phyloP scores from a whole-genome alignment of 106 monocot genomes.

The Acorus gramineus region DNA sequence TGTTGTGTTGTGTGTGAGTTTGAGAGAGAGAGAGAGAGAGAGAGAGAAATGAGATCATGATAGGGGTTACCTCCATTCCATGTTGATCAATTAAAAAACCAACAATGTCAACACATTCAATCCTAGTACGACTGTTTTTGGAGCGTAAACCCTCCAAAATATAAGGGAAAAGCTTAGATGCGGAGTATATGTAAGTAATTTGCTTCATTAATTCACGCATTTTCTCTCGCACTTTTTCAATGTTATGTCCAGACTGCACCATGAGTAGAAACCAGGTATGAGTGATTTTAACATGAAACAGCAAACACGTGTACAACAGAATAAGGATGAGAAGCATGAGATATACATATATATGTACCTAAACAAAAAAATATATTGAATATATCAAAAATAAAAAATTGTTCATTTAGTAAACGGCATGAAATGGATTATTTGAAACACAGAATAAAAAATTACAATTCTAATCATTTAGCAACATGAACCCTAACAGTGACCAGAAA shows the following conservation, averaged over 20 bases:
- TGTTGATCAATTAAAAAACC: slow-evolving; percentile 73
- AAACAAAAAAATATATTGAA: too few relatives aligned
- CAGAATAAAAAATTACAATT: too few relatives aligned
- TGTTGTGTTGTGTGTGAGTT: too few relatives aligned
- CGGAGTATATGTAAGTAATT: slow-evolving; percentile 69
- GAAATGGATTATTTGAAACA: not conserved
- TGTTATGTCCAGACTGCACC: slow-evolving; percentile 93
- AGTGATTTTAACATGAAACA: not conserved
- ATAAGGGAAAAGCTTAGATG: slow-evolving; percentile 78
- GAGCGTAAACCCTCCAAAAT: slow-evolving; percentile 85
- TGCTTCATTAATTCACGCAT: slow-evolving; percentile 91
- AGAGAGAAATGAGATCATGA: not conserved
- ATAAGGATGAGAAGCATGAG: not conserved
- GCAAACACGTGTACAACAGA: not conserved
- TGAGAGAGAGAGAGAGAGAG: not conserved
- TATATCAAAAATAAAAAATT: too few relatives aligned
- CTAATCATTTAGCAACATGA: too few relatives aligned
- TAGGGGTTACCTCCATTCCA: slow-evolving; percentile 59
- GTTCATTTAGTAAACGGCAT: too few relatives aligned
- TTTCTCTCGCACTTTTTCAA: slow-evolving; percentile 92
- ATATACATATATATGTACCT: too few relatives aligned
- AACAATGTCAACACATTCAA: slow-evolving; percentile 90
- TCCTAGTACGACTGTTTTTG: slow-evolving; percentile 93
- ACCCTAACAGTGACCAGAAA: too few relatives aligned
- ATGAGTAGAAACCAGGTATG: not conserved